These are phyloP conservation scores for Candida awuae DNA, from an alignment of 805 yeast genomes.

Conservation along the genomic window DNA sequence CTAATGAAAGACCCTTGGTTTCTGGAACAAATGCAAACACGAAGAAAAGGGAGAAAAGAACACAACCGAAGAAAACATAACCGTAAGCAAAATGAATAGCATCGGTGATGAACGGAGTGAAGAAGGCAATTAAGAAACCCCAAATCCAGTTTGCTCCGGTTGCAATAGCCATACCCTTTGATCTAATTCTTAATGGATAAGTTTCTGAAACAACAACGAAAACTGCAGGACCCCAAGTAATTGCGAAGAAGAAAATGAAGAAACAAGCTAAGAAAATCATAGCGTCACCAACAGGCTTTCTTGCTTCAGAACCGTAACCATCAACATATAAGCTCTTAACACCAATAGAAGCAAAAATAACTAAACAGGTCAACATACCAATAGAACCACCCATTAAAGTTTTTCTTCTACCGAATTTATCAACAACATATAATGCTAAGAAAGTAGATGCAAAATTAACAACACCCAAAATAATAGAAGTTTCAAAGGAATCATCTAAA, in stretches of 20 bases:
- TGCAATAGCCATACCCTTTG: constrained; percentile 57
- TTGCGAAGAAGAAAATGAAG: constrained; percentile 59
- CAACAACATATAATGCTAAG: constrained; percentile 44
- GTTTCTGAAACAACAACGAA: constrained; percentile 61
- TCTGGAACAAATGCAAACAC: constrained; percentile 47
- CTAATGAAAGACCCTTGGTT: constrained; percentile 49
- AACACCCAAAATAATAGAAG: constrained; percentile 52
- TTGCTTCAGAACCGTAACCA: constrained; percentile 32
- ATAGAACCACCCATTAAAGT: constrained; percentile 43
- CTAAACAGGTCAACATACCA: constrained; percentile 48
- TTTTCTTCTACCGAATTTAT: constrained; percentile 45
- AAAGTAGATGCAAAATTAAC: constrained; percentile 52
- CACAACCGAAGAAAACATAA: constrained; percentile 49
- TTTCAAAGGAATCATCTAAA: constrained; percentile 44
- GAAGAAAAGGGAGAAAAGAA: constrained; percentile 44
- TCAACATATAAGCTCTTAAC: constrained; percentile 37
- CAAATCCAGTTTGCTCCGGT: constrained; percentile 60
- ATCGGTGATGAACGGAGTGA: constrained; percentile 47
- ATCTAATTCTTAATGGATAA: constrained; percentile 58
- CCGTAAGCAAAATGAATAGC: constrained; percentile 52
- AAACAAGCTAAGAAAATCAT: constrained; percentile 62
- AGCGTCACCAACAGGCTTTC: constrained; percentile 48
- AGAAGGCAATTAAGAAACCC: constrained; percentile 49
- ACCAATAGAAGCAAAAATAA: constrained; percentile 56
- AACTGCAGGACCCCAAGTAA: constrained; percentile 70